Evolutionary conservation across 805 yeast species (phyloP), one percentile per base, ranked within the genome.

Genomic region (Candida rishiriensis): DNA sequence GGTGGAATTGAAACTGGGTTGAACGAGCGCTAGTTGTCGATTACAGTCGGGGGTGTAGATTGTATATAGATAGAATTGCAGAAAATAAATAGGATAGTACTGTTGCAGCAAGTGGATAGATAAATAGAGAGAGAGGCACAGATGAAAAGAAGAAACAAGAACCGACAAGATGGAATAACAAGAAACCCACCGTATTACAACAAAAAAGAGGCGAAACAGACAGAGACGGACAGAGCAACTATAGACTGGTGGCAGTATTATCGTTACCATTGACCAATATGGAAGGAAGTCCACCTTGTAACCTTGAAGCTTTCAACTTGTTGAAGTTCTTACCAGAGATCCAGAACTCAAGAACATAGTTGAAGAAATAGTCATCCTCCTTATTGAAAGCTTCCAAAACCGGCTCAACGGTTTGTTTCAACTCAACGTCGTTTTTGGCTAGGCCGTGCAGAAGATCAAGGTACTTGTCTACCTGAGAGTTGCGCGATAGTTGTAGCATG

Each of bases 311-410:
- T 29, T 56, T 56, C 47, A 47, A 48, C 37, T 61, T 59, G 47
- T 55, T 62, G 44, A 53, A 60, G 21, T 57, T 58, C 47, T 60
- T 63, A 9, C 63, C 63, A 43, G 56, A 56, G 8, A 59, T 50
- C 68, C 68, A 63, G 40, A 61, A 57, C 43, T 60, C 63, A 12
- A 63, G 50, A 3, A 63, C 68, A 36, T 63, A 63, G 38, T 59
- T 53, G 40, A 63, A 61, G 35, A 63, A 63, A 43, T 48, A 54
- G 46, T 61, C 66, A 47, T 63, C 68, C 35, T 60, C 65, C 13
- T 61, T 51, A 35, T 61, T 61, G 43, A 63, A 63, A 2, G 63
- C 58, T 29, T 52, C 49, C 26, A 63, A 40, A 12, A 63, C 57
- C 13, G 39, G 38, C 37, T 58, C 61, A 31, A 61, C 54, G 26